Evolutionary conservation across 2,329 filamentous ascomycete genomes (phyloP).

Genomic region (Fusarium scirpi): DNA sequence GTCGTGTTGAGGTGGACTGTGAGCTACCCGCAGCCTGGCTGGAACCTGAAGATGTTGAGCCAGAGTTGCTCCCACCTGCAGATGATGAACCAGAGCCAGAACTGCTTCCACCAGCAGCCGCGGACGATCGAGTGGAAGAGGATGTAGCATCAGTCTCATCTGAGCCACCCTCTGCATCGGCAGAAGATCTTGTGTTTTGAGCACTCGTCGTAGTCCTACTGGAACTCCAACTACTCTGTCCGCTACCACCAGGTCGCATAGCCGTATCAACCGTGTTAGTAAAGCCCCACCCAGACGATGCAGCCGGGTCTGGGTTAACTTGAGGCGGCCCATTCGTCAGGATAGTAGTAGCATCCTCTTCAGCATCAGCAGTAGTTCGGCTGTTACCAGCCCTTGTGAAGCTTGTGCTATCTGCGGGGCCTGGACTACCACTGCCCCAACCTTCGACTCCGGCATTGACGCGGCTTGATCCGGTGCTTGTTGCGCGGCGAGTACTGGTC

Average conservation of each 20-base stretch:
- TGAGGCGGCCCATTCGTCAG: fast-evolving
- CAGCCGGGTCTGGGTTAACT: not conserved
- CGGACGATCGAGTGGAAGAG: not conserved
- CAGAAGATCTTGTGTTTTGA: not conserved
- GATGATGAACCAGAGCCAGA: not conserved
- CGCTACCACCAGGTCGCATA: not conserved
- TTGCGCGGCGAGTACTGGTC: too few species aligned
- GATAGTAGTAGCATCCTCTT: not conserved
- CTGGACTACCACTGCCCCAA: not conserved
- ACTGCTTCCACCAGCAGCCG: fast-evolving
- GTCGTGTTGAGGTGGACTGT: not conserved
- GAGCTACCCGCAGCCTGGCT: not conserved
- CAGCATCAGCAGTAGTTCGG: fast-evolving
- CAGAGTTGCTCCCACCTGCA: not conserved
- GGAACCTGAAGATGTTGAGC: not conserved
- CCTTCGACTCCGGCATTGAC: not conserved
- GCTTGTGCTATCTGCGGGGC: not conserved
- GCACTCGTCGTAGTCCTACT: not conserved
- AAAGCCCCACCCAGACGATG: not conserved
- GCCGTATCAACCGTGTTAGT: not conserved
- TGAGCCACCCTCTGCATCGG: not conserved
- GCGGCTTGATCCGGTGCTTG: not conserved
- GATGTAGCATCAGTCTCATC: not conserved
- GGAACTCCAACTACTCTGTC: not conserved
- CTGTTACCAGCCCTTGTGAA: not conserved